Base-by-base conservation (phyloP, 768 basidiomycete species). In the Tulasnella sp. region DNA sequence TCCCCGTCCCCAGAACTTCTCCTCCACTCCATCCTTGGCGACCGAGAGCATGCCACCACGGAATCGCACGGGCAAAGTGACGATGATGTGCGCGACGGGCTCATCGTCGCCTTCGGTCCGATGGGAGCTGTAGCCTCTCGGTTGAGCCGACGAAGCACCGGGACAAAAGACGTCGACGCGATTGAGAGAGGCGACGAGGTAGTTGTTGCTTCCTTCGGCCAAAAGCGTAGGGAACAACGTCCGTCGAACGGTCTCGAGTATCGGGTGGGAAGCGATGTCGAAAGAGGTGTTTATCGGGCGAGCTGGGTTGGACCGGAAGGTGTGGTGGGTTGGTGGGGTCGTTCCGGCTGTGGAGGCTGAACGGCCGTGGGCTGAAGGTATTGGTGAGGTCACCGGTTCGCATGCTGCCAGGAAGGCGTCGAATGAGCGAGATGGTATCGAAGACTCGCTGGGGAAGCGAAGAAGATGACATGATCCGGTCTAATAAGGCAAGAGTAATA, bases 191-290 rank as follows among this genome's bases (percentile, higher is more conserved):
- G 88, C 88, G 25, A 88, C 89, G 79, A 94, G 87, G 81, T 91
- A 89, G 80, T 92, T 88, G 69, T 39, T 70, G 69, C 69, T 70
- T 2, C 92, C 92, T 0, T 84, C 80, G 3, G 91, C 89, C 4
- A 93, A 85, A 17, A 64, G 58, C 36, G 86, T 85, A 0, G 92
- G 91, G 82, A 93, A 93, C n/a, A 94, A 84, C 0, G 89, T 85
- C 75, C 84, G 89, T 68, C 89, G 89, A 29, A 93, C 85, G 0
- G 92, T 89, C 78, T 93, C 92, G 77, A 94, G 87, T 81, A 94
- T 90, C 3, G 93, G 93, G 80, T 92, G 91, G 81, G 91, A 93
- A 25, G 92, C 87, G 78, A 94, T 86, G 79, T 94, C 93, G 79
- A 94, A 87, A 0, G 93, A 91, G 34, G 90, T 85, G 0, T 91